phyloP scores from a whole-genome alignment of 2,329 filamentous ascomycete species.

The Exophiala viscosa region DNA sequence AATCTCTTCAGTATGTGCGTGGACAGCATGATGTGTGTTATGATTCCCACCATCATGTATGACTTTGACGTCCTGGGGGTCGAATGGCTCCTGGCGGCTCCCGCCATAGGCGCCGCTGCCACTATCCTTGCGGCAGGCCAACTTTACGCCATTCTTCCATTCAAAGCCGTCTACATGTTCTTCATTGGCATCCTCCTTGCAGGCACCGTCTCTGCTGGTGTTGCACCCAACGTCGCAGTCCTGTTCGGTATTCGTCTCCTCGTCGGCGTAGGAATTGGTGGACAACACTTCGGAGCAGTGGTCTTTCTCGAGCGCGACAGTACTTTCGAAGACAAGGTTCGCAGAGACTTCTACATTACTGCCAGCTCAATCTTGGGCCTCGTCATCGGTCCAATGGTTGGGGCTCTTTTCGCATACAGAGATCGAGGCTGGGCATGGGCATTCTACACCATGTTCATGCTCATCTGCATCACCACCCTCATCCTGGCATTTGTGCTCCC shows the following conservation, averaged over 20 bases:
- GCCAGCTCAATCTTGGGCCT: constrained; percentile 15
- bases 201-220: constrained; percentile 12
- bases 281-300: constrained; percentile 18
- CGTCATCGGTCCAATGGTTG: constrained; percentile 18
- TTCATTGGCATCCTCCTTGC: constrained; percentile 11
- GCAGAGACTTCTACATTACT: constrained; percentile 19
- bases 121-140: constrained; percentile 16
- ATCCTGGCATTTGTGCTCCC: constrained; percentile 15
- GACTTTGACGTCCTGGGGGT: constrained; percentile 20
- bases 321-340: constrained; percentile 17
- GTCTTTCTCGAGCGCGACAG: constrained; percentile 16
- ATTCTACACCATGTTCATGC: constrained; percentile 12
- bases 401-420: constrained; percentile 12
- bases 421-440: constrained; percentile 11
- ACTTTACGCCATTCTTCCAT: constrained; percentile 17
- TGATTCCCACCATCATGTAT: constrained; percentile 14
- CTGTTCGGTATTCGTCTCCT: constrained; percentile 15
- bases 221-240: constrained; percentile 13
- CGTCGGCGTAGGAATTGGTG: constrained; percentile 15
- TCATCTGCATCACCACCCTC: constrained; percentile 4
- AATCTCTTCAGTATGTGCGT: constrained; percentile 12
- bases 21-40: constrained; percentile 18
- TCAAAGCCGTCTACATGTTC: constrained; percentile 13
- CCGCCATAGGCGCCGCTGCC: constrained; percentile 16
- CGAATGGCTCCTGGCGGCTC: constrained; percentile 17